phyloP scores from a whole-genome alignment of 2,329 filamentous ascomycete species.

The Arthroderma uncinatum region DNA sequence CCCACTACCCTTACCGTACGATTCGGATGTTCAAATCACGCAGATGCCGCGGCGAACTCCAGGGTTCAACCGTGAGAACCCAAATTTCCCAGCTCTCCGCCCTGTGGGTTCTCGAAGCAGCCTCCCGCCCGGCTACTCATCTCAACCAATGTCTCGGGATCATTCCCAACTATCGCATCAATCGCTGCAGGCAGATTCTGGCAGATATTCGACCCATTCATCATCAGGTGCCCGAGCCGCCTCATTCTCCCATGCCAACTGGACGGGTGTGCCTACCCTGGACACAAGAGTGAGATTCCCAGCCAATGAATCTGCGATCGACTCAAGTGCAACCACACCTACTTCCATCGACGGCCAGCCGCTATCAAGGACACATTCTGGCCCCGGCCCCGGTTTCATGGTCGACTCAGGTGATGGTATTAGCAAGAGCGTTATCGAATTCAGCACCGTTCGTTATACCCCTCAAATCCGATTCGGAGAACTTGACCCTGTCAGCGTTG shows the following conservation, averaged over 20 bases:
- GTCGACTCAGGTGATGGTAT: conserved; percentile 15
- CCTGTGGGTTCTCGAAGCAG: conserved; percentile 3
- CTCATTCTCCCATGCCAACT: conserved; percentile 3
- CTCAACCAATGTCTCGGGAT: conserved; percentile 23
- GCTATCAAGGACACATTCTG: conserved; percentile 19
- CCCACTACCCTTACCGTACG: conserved; percentile 23
- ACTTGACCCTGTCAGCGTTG: conserved; percentile 16
- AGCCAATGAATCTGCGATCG: conserved; percentile 7
- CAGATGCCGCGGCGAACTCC: conserved; percentile 17
- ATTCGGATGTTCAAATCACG: conserved; percentile 26
- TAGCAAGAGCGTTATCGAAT: conserved; percentile 14
- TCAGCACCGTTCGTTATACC: conserved; percentile 9
- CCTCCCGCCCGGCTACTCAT: conserved; percentile 20
- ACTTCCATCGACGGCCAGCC: conserved; percentile 9
- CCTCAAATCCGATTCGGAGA: conserved; percentile 20
- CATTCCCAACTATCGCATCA: conserved; percentile 19
- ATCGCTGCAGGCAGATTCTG: conserved; percentile 19
- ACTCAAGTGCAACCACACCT: conserved; percentile 11
- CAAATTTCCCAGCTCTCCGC: conserved; percentile 1
- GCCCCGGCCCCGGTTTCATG: conserved; percentile 22
- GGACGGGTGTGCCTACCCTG: not conserved
- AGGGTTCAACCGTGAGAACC: conserved; percentile 5
- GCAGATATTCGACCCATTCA: not conserved
- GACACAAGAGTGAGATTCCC: conserved; percentile 8
- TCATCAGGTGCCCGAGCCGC: not conserved